Evolutionary conservation across 768 basidiomycete species (phyloP).

Genomic region (Tylopilus plumbeoviolaceoides): DNA sequence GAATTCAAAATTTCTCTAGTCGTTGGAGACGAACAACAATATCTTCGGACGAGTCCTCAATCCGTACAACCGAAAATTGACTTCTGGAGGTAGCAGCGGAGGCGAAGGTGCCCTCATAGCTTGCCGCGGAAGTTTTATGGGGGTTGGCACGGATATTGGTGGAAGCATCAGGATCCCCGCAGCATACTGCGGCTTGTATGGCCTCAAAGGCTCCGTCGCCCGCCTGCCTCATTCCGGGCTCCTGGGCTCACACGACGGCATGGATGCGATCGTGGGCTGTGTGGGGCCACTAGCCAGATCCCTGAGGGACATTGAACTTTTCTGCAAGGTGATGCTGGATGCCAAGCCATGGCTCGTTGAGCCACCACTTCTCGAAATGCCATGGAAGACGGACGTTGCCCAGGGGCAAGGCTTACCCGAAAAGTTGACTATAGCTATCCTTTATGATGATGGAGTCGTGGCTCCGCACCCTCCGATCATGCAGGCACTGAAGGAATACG

Average conservation of each 20-base stretch:
- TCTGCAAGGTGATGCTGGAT: constrained; percentile 45
- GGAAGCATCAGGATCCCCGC: constrained; percentile 44
- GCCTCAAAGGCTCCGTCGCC: constrained; percentile 44
- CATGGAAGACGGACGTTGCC: constrained; percentile 42
- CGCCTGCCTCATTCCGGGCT: constrained; percentile 51
- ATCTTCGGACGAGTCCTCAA: constrained; percentile 60
- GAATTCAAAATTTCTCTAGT: constrained; percentile 29
- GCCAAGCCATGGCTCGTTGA: constrained; percentile 45
- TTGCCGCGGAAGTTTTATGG: constrained; percentile 37
- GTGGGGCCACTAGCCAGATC: constrained; percentile 47
- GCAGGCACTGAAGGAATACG: constrained; percentile 37
- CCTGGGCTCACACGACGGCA: constrained; percentile 46
- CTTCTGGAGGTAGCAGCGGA: constrained; percentile 45
- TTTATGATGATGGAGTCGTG: constrained; percentile 51
- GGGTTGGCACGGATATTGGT: constrained; percentile 47
- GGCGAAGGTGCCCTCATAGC: constrained; percentile 46
- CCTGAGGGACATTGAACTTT: constrained; percentile 45
- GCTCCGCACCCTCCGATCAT: constrained; percentile 46
- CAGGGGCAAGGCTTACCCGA: constrained; percentile 37
- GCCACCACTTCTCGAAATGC: constrained; percentile 45
- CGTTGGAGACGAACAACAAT: constrained; percentile 52
- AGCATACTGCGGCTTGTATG: constrained; percentile 39
- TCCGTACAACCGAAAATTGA: constrained; percentile 51
- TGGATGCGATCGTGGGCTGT: constrained; percentile 50
- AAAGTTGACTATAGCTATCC: constrained; percentile 42